Base-by-base conservation (phyloP, 495 filamentous ascomycete genomes). In the Glarea lozoyensis region DNA sequence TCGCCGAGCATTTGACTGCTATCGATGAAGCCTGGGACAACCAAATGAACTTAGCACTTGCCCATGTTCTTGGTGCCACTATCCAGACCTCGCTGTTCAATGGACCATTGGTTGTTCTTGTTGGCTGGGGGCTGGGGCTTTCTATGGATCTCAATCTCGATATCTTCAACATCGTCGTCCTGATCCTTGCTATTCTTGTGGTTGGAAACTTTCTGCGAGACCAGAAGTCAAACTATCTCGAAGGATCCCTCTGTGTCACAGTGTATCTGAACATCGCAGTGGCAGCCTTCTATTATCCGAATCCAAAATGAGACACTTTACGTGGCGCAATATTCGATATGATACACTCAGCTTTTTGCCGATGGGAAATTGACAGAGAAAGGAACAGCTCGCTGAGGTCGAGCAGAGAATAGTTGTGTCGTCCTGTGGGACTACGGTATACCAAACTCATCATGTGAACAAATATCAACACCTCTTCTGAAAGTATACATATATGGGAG, bases 31-130 rank as follows among this genome's bases (percentile, higher is more conserved):
- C 89, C 6, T 94, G 80, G 72, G 85, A 87, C 58, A 75, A 83
- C 60, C 79, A 70, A 55, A 84, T 86, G 76, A 94, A 95, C 66
- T 92, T 93, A 59, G 89, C 90, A 0, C 75, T 97, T 6, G 80
- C 85, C 34, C 87, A 95, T 63, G 84, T 92, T 40, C 78, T 97
- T 29, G 88, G 86, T 15, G 79, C 86, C 10, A 86, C 83, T 3
- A 82, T 95, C 36, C 90, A 95, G 57, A 97, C 90, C 0, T 86
- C 88, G 10, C 72, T 95, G 27, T 71, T 97, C 52, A 94, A 94
- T 54, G 84, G 81, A 0, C 88, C 89, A 5, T 70, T 94, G 6
- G 81, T 86, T 17, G 75, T 94, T 29, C 68, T 94, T 24, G 80
- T 92, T 23, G 86, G 84, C 29, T 97, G 89, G 89, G 79, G 84